Base-by-base conservation (phyloP, 495 filamentous ascomycete species). In the Venustampulla echinocandica region DNA sequence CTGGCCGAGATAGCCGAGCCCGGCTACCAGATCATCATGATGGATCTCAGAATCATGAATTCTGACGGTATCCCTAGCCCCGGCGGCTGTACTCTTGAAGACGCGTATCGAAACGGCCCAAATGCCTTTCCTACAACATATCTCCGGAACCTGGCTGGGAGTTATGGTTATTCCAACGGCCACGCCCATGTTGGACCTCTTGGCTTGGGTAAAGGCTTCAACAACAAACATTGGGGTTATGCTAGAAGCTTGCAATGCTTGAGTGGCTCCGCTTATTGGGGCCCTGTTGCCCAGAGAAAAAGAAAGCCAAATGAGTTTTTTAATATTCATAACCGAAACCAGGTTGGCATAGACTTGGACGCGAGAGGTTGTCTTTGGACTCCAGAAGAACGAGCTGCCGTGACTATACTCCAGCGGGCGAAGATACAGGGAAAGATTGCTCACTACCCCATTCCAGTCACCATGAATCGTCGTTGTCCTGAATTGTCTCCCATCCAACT, bases 1-100 rank as follows among this genome's bases (percentile, higher is more conserved):
- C 27, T 30, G 6, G 7, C 6, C 7, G 13, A 30, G 6, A 7
- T 30, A 13, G 79, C 0, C 17, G 17, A 42, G 2, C 17, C 17
- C 9, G 39, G 39, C 7, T 42, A 42, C 10, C 7, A 6, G 11
- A 42, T 42, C 71, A 10, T 47, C n/a, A 37, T 14, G 32, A 20
- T 47, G 2, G 44, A 47, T 25, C n/a, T 10, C 13, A 11, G 44
- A 21, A 25, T 47, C 9, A n/a, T 21, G 30, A 38, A 20, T 1
- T 19, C 37, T 9, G 44, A 47, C 17, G 44, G 44, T 5, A 47
- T 47, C 9, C 32, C 30, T 11, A 14, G 9, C 15, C 44, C 44
- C 11, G 9, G 10, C 10, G 9, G 19, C 17, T n/a, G 2, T n/a
- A 23, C 13, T 10, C 14, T 14, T 5, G 13, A 13, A 3, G 17